phyloP scores from a whole-genome alignment of 495 filamentous ascomycete species.

The Parachaetomium inaequale region DNA sequence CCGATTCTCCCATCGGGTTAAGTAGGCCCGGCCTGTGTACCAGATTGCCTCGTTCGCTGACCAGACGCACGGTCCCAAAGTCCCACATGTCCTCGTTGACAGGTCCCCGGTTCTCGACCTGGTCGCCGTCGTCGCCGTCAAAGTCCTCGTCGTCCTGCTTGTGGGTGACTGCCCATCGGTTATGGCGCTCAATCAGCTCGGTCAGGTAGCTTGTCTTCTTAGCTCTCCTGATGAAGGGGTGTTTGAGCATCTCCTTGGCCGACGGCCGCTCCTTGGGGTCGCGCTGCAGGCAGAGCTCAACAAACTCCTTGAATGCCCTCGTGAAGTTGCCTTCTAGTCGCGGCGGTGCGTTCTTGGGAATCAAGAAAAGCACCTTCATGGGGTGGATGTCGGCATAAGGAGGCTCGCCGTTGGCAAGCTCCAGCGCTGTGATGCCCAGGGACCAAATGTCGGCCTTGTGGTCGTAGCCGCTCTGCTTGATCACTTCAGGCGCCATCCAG shows the following conservation, averaged over 20 bases:
- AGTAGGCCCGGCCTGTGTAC: conserved; percentile 48
- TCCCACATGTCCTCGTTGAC: conserved; percentile 90
- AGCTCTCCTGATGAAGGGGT: conserved; percentile 83
- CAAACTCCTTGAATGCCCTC: conserved; percentile 89
- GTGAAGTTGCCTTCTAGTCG: conserved; percentile 80
- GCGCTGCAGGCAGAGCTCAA: conserved; percentile 79
- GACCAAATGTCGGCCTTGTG: conserved; percentile 99
- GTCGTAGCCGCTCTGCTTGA: conserved; percentile 96
- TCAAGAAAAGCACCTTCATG: conserved; percentile 97
- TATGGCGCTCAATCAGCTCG: conserved; percentile 85
- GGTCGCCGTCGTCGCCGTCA: conserved; percentile 36
- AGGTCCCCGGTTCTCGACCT: conserved; percentile 29
- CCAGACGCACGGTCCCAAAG: conserved; percentile 84
- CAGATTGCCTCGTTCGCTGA: conserved; percentile 52
- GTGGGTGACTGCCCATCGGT: conserved; percentile 75
- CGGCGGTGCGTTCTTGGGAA: conserved; percentile 91
- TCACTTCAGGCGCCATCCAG: conserved; percentile 99
- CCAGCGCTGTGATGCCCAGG: conserved; percentile 93
- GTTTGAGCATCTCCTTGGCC: conserved; percentile 81
- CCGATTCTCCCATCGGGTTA: conserved; percentile 68
- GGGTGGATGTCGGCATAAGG: conserved; percentile 96
- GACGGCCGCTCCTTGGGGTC: conserved; percentile 85
- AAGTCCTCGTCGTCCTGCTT: conserved; percentile 58
- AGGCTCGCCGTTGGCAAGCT: conserved; percentile 88
- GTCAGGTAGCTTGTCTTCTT: conserved; percentile 89